phyloP scores from a whole-genome alignment of 1,139 yeast species.

The Scheffersomyces parashehatae region DNA sequence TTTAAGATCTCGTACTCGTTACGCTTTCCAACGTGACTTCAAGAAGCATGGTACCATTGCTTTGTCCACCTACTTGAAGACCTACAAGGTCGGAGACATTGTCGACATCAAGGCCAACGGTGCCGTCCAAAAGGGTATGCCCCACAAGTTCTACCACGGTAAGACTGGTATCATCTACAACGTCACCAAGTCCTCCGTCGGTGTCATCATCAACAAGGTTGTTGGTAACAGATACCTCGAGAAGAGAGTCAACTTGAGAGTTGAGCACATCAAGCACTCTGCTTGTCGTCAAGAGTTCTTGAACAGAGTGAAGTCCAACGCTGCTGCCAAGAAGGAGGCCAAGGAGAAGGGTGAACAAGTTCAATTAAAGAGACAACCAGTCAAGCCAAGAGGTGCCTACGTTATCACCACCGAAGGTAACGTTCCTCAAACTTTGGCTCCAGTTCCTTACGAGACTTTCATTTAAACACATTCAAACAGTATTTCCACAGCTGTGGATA shows the following conservation, averaged over 20 bases:
- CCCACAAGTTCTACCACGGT: conserved; percentile 99
- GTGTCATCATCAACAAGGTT: conserved; percentile 94
- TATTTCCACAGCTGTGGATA: neutral
- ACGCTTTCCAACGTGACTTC: conserved; percentile 99
- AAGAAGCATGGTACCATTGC: conserved; percentile 92
- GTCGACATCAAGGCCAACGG: conserved; percentile 98
- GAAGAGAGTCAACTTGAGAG: conserved; percentile 95
- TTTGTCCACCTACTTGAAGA: conserved; percentile 91
- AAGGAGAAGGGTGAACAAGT: conserved; percentile 88
- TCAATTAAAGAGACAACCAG: conserved; percentile 95
- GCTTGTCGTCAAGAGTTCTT: conserved; percentile 98
- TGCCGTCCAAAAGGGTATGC: conserved; percentile 99
- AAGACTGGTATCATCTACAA: conserved; percentile 97
- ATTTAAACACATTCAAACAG: conserved; percentile 53
- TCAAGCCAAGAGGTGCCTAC: conserved; percentile 89
- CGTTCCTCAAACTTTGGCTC: conserved; percentile 94
- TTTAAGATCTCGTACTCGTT: conserved; percentile 99
- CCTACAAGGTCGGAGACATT: conserved; percentile 96
- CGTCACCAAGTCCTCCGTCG: conserved; percentile 95
- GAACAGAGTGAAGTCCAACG: conserved; percentile 94
- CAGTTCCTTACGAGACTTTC: conserved; percentile 98
- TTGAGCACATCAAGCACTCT: conserved; percentile 98
- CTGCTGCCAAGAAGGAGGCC: conserved; percentile 88
- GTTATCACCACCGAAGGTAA: conserved; percentile 70
- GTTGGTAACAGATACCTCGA: conserved; percentile 98